These are phyloP conservation scores for Fraxinus floribunda DNA, from an alignment of 305 asterid species.

Conservation along the genomic window DNA sequence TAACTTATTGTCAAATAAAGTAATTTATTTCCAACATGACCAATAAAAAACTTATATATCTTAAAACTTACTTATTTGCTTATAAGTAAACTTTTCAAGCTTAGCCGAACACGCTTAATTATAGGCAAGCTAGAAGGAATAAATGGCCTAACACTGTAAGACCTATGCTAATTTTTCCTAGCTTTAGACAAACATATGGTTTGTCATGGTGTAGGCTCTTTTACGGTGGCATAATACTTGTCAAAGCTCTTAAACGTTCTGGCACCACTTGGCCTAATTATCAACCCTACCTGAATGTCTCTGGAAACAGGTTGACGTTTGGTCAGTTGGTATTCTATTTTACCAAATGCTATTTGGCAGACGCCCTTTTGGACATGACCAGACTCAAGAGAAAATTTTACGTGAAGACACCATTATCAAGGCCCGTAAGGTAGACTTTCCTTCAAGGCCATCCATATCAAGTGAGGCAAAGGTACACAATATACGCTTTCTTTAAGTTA, in stretches of 20 bases:
- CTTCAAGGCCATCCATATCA: constrained; percentile 83
- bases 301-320: constrained; percentile 84
- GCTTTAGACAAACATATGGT: background rate
- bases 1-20: constrained; percentile 2
- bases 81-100: background rate
- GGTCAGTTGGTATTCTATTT: constrained; percentile 91
- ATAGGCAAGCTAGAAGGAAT: background rate
- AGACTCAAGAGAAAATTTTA: constrained; percentile 83
- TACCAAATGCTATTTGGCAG: constrained; percentile 98
- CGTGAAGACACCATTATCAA: constrained; percentile 97
- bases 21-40: background rate
- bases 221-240: background rate
- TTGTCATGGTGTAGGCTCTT: background rate
- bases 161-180: background rate
- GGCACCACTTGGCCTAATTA: background rate
- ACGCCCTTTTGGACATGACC: constrained; percentile 98
- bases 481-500: background rate
- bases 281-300: background rate
- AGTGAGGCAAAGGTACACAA: constrained; percentile 80
- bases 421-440: constrained; percentile 94
- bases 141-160: background rate
- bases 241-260: background rate
- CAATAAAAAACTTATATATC: background rate
- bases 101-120: background rate
- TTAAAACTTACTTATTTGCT: background rate